phyloP scores from a whole-genome alignment of 371 early-diverging fungal species.

The Saksenaea vasiformis region DNA sequence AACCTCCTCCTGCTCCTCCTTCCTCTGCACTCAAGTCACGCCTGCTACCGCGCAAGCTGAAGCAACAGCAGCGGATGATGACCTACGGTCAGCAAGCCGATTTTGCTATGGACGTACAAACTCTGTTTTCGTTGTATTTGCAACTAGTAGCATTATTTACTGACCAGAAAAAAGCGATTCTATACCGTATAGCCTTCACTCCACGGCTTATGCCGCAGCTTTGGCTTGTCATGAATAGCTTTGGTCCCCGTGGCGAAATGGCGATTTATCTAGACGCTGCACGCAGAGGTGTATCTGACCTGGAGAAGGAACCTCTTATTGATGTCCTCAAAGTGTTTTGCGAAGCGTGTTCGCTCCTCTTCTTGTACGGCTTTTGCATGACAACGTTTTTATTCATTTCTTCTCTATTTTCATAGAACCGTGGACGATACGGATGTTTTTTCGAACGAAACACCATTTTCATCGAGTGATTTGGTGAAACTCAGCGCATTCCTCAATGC shows the following conservation, averaged over 20 bases:
- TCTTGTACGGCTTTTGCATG: constrained; percentile 32
- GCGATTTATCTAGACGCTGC: constrained; percentile 60
- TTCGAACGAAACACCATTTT: constrained; percentile 57
- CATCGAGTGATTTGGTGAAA: constrained; percentile 51
- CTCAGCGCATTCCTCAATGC: constrained; percentile 64
- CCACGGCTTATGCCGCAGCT: constrained; percentile 58
- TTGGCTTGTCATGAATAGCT: constrained; percentile 62
- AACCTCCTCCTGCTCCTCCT: not conserved
- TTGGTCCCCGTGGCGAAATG: constrained; percentile 63
- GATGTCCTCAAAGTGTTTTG: constrained; percentile 64
- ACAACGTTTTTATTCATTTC: not conserved
- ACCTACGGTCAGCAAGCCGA: constrained; percentile 10
- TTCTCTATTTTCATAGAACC: constrained; percentile 42
- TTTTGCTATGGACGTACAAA: constrained; percentile 54
- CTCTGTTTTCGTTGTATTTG: constrained; percentile 56
- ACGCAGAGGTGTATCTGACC: constrained; percentile 32
- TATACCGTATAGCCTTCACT: constrained; percentile 62
- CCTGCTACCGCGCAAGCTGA: constrained; percentile 7
- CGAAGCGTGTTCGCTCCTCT: constrained; percentile 57
- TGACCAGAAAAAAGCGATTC: constrained; percentile 51
- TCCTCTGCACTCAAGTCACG: constrained; percentile 3
- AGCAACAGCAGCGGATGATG: constrained; percentile 1
- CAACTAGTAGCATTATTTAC: constrained; percentile 45
- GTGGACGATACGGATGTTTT: constrained; percentile 86
- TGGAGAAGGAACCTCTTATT: constrained; percentile 62